phyloP scores from a whole-genome alignment of 441 rosid species.

The Populus hybrid region DNA sequence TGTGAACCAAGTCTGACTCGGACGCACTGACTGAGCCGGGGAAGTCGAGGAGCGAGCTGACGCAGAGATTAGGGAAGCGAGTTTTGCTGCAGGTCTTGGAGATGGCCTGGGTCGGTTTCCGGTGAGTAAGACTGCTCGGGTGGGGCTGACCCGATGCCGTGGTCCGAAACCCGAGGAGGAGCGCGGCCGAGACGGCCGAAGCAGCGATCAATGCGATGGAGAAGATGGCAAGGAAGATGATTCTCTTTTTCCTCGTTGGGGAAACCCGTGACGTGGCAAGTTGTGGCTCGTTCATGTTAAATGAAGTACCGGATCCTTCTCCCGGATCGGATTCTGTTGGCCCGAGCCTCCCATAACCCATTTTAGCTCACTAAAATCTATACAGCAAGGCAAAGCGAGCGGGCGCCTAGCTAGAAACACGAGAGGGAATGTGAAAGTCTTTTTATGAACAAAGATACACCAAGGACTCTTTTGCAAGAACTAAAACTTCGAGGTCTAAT shows the following conservation, averaged over 20 bases:
- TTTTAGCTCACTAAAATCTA: background rate
- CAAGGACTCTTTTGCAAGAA: background rate
- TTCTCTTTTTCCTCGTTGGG: conserved; percentile 29
- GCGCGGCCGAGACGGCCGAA: conserved; percentile 50
- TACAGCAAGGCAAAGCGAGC: background rate
- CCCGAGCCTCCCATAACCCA: conserved; percentile 60
- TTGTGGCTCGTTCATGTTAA: conserved; percentile 19
- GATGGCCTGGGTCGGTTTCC: conserved; percentile 65
- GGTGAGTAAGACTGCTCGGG: conserved; percentile 17
- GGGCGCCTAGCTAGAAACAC: background rate
- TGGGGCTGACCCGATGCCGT: conserved; percentile 19
- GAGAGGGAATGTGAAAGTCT: background rate
- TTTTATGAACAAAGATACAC: background rate
- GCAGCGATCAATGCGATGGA: conserved; percentile 43
- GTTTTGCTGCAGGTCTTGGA: conserved; percentile 64
- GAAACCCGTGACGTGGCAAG: conserved; percentile 10
- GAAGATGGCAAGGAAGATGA: conserved; percentile 45
- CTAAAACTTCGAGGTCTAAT: background rate
- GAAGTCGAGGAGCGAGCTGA: conserved; percentile 57
- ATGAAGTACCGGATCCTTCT: conserved; percentile 33
- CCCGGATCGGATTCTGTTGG: conserved; percentile 18
- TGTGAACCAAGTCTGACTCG: conserved; percentile 75
- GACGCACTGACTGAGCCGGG: conserved; percentile 63
- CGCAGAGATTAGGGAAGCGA: conserved; percentile 59
- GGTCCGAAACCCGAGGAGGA: conserved; percentile 38